These are phyloP conservation scores for Harringtonia aguacate DNA, from an alignment of 2,329 filamentous ascomycete species.

Conservation along the genomic window DNA sequence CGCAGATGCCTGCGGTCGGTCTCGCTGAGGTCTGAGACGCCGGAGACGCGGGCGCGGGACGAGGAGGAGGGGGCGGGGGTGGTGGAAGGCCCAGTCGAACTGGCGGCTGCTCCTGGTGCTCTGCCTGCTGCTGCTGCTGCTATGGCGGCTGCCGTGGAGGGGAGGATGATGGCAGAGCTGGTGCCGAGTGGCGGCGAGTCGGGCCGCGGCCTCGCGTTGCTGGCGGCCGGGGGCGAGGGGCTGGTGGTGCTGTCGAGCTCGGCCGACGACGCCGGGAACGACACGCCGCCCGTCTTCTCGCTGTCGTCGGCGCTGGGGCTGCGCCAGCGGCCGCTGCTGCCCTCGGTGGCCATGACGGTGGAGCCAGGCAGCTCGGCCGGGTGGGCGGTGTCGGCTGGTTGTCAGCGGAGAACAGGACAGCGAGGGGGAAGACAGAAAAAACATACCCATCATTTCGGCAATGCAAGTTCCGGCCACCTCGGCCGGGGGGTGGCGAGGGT, in stretches of 20 bases:
- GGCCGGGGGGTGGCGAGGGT: slow-evolving; percentile 3
- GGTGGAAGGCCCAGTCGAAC: slow-evolving; percentile 2
- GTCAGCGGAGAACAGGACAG: background rate
- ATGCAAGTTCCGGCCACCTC: slow-evolving; percentile 34
- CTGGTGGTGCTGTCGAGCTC: slow-evolving; percentile 18
- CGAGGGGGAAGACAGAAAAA: background rate
- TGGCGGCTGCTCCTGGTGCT: background rate
- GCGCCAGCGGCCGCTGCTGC: slow-evolving; percentile 8
- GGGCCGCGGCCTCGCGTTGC: slow-evolving; percentile 2
- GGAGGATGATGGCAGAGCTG: too few species aligned
- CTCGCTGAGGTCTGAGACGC: slow-evolving; percentile 29
- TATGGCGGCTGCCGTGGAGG: too few species aligned
- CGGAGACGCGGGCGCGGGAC: slow-evolving; percentile 27
- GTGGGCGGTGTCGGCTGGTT: background rate
- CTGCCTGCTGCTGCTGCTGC: background rate
- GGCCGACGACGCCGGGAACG: slow-evolving; percentile 5
- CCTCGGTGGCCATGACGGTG: too few species aligned
- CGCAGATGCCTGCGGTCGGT: slow-evolving; percentile 28
- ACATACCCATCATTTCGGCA: slow-evolving; percentile 37
- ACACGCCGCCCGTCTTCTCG: too few species aligned
- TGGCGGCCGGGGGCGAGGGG: background rate
- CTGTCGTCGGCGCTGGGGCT: slow-evolving; percentile 8
- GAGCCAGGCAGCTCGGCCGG: background rate
- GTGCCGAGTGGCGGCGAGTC: slow-evolving; percentile 11
- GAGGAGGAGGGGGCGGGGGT: slow-evolving; percentile 11